Percentiles rank a stretch among this genome's conserved stretches.
Evolutionary conservation across 805 yeast genomes (phyloP).

Genomic region (Candida wancherniae): DNA sequence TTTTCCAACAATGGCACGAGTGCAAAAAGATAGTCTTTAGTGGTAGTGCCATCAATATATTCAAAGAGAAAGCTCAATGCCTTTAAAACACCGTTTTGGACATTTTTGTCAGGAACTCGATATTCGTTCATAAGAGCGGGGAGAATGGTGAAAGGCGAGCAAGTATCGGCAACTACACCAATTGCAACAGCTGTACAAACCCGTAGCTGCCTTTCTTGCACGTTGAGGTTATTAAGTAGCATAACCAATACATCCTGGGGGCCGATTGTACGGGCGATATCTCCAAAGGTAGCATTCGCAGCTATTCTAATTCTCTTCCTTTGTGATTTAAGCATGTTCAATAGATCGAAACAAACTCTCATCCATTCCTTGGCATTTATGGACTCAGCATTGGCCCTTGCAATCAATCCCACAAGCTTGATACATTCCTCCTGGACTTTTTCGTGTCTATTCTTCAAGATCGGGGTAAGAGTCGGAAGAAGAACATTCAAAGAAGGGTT

Average conservation of each 20-base stretch:
- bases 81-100: conserved; percentile 92
- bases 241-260: conserved; percentile 92
- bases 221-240: conserved; percentile 74
- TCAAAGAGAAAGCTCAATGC: conserved; percentile 90
- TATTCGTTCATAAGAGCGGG: conserved; percentile 97
- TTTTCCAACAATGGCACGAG: conserved; percentile 77
- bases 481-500: conserved; percentile 78
- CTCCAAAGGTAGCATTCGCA: conserved; percentile 88
- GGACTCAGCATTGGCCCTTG: conserved; percentile 71
- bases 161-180: conserved; percentile 91
- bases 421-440: conserved; percentile 85
- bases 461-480: conserved; percentile 86
- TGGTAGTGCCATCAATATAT: conserved; percentile 70
- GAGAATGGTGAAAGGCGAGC: conserved; percentile 87
- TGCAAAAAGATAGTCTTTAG: conserved; percentile 78
- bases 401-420: conserved; percentile 74
- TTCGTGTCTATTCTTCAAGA: conserved; percentile 81
- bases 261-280: conserved; percentile 86
- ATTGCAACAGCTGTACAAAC: conserved; percentile 98
- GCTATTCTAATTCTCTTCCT: conserved; percentile 72
- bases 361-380: conserved; percentile 96
- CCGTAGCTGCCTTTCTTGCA: conserved; percentile 93
- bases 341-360: conserved; percentile 85
- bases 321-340: conserved; percentile 83
- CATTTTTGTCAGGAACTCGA: conserved; percentile 84